Conservation (phyloP, 768 basidiomycete genomes). For the Russula sp. region DNA sequence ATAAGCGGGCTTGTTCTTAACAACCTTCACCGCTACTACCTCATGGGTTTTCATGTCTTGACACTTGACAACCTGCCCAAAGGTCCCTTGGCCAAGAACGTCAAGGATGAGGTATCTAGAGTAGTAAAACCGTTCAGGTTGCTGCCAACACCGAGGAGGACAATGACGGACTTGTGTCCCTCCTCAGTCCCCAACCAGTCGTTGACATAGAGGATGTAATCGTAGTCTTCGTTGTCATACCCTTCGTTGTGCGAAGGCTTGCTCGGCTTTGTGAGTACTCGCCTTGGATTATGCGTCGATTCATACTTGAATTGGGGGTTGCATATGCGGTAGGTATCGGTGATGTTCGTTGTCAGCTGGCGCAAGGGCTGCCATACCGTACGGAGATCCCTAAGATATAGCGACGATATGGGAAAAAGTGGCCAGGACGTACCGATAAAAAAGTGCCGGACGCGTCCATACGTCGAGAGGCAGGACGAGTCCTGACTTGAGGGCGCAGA, state of each 20-base stretch:
- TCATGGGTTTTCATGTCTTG: constrained; percentile 99
- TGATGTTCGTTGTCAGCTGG: constrained; percentile 76
- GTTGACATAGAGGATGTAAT: constrained; percentile 99
- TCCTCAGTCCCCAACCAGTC: constrained; percentile 94
- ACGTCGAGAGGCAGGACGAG: constrained; percentile 57
- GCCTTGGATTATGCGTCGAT: constrained; percentile 87
- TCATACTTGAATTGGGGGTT: constrained; percentile 96
- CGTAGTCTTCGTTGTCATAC: constrained; percentile 97
- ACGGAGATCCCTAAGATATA: constrained; percentile 19
- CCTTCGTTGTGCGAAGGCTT: constrained; percentile 95
- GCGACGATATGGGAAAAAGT: background rate
- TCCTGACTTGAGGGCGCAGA: constrained; percentile 67
- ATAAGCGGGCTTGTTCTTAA: constrained; percentile 99
- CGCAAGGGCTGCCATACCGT: constrained; percentile 44
- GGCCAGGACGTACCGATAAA: constrained; percentile 61
- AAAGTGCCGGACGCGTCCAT: constrained; percentile 72
- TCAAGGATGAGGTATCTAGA: constrained; percentile 92
- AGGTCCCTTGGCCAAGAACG: constrained; percentile 97
- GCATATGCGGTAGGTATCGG: constrained; percentile 91
- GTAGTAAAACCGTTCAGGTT: constrained; percentile 17
- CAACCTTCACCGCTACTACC: constrained; percentile 97
- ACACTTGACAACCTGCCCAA: constrained; percentile 99
- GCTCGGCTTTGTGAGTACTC: constrained; percentile 96
- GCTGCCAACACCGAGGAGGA: constrained; percentile 10
- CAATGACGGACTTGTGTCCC: constrained; percentile 75